Percentiles rank a stretch among this genome's conserved stretches.
These are phyloP conservation scores for Didymella arachidicola DNA, from an alignment of 2,329 filamentous ascomycete genomes.

Conservation along the genomic window DNA sequence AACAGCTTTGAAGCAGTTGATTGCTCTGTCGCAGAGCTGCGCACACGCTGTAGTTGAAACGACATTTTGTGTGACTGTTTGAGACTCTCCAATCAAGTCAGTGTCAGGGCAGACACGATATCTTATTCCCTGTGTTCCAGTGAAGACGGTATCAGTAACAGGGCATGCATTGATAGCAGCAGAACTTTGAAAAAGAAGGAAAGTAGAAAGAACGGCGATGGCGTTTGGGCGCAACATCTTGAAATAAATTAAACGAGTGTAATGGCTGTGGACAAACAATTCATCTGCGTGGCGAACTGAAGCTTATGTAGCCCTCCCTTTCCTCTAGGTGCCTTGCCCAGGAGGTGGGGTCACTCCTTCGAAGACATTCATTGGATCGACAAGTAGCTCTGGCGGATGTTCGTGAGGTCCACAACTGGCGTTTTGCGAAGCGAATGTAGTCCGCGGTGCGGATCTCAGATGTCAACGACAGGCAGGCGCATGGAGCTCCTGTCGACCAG, in stretches of 20 bases:
- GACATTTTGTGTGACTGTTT: constrained; percentile 23
- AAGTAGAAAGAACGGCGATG: constrained; percentile 24
- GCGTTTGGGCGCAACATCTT: constrained; percentile 28
- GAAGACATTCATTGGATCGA: constrained; percentile 1
- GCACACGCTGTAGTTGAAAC: constrained; percentile 33
- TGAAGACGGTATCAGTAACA: constrained; percentile 28
- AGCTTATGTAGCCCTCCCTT: constrained; percentile 13
- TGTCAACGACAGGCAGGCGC: neutral
- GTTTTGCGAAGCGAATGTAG: constrained; percentile 8
- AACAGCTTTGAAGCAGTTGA: constrained; percentile 40
- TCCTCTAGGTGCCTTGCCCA: neutral
- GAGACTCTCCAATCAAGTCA: constrained; percentile 29
- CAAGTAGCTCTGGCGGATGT: neutral
- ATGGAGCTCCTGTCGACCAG: neutral
- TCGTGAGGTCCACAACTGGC: constrained; percentile 5
- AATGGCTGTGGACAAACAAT: neutral
- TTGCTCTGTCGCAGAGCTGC: constrained; percentile 28
- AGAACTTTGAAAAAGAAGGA: constrained; percentile 27
- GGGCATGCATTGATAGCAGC: constrained; percentile 34
- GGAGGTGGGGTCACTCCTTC: neutral
- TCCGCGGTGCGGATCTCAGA: neutral
- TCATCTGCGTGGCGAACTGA: neutral
- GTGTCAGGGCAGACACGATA: constrained; percentile 35
- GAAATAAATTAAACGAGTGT: constrained; percentile 3
- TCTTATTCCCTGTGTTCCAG: constrained; percentile 29